phyloP scores from a whole-genome alignment of 495 filamentous ascomycete genomes.

The Trichocladium antarcticum region DNA sequence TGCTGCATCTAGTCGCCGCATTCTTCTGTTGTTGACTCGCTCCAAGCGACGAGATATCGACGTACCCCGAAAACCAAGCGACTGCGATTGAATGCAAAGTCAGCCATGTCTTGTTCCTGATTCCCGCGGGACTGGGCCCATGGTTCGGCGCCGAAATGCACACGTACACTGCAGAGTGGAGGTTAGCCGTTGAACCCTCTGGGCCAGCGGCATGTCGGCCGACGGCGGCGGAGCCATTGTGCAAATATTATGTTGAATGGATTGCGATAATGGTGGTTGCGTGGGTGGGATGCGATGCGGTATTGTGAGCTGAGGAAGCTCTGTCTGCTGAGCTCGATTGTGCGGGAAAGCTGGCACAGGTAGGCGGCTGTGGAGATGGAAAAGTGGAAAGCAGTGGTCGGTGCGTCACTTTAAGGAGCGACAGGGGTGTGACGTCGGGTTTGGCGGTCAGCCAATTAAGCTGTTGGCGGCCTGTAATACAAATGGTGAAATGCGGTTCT shows the following conservation, averaged over 20 bases:
- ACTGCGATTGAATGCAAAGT: constrained; percentile 25
- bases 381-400: constrained; percentile 22
- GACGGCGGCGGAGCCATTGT: constrained; percentile 73
- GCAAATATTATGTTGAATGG: not conserved
- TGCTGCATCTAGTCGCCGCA: not conserved
- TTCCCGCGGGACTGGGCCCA: not conserved
- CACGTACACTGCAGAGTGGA: constrained; percentile 80
- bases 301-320: constrained; percentile 2
- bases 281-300: not conserved
- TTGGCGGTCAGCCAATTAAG: not conserved
- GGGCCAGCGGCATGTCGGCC: constrained; percentile 53
- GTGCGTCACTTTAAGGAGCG: constrained; percentile 18
- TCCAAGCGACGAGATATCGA: constrained; percentile 16
- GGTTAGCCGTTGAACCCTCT: constrained; percentile 64
- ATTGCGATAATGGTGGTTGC: constrained; percentile 4
- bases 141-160: not conserved
- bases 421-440: constrained; percentile 9
- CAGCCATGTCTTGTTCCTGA: constrained; percentile 12
- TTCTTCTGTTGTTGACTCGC: not conserved
- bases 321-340: not conserved
- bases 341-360: constrained; percentile 11
- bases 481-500: too few relatives aligned
- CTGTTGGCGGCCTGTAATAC: not conserved
- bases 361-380: constrained; percentile 17
- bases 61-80: constrained; percentile 86